phyloP scores from a whole-genome alignment of 2,329 filamentous ascomycete genomes.

The Aspergillus thermomutatus region DNA sequence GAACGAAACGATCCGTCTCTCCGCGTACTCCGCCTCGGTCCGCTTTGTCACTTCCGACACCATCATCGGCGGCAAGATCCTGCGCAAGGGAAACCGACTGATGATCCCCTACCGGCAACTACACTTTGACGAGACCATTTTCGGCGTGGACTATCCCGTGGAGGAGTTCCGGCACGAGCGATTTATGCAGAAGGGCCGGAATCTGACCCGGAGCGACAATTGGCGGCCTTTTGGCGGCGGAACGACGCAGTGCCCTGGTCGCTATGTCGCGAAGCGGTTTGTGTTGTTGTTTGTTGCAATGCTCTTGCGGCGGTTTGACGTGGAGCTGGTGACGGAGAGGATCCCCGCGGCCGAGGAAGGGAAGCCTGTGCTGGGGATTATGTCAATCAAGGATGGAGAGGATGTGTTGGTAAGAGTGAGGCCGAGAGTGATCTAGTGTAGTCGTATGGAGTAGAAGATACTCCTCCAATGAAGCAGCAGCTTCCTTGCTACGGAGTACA shows the following conservation, averaged over 20 bases:
- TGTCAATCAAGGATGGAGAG: slow-evolving; percentile 1
- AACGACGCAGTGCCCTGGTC: background rate
- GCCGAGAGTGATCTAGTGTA: background rate
- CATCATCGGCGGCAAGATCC: background rate
- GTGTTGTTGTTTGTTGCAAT: slow-evolving; percentile 1
- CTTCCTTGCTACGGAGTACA: too few species aligned
- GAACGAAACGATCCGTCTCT: background rate
- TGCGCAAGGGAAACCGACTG: background rate
- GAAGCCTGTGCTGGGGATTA: slow-evolving; percentile 5
- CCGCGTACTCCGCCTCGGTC: background rate
- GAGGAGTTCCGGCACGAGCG: background rate
- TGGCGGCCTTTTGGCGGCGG: background rate
- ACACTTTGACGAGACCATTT: background rate
- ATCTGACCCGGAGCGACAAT: background rate
- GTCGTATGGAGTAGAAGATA: too few species aligned
- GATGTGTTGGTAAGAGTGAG: background rate
- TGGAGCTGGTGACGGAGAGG: slow-evolving; percentile 9
- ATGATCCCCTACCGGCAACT: background rate
- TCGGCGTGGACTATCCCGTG: background rate
- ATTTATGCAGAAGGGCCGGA: background rate
- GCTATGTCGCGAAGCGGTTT: background rate
- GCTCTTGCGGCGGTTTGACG: slow-evolving; percentile 1
- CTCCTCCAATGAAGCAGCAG: too few species aligned
- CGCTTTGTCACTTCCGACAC: background rate
- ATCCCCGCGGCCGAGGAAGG: slow-evolving; percentile 12